phyloP scores from a whole-genome alignment of 805 yeast species.

The Kurtzmaniella fragi region DNA sequence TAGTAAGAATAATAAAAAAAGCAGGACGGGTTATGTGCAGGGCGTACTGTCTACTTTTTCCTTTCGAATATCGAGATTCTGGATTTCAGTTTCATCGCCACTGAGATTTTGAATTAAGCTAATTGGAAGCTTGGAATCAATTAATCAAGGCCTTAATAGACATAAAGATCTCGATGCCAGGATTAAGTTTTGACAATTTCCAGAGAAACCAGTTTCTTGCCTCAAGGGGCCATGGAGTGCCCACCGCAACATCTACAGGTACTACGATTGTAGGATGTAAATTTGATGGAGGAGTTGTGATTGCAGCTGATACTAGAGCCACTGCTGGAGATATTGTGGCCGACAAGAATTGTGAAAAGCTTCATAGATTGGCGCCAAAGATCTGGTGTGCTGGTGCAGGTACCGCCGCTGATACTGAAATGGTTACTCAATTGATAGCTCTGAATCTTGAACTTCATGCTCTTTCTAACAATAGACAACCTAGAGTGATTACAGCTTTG shows the following conservation, averaged over 20 bases:
- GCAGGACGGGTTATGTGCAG: background rate
- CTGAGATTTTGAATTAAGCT: too few species aligned
- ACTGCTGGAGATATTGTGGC: conserved; percentile 96
- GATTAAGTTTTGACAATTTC: conserved; percentile 87
- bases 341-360: conserved; percentile 94
- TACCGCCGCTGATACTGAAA: conserved; percentile 99
- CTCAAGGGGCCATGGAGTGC: conserved; percentile 67
- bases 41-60: background rate
- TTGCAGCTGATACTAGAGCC: conserved; percentile 98
- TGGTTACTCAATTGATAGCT: conserved; percentile 90
- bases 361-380: conserved; percentile 82
- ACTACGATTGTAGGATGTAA: conserved; percentile 98
- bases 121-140: too few species aligned
- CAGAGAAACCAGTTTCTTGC: conserved; percentile 80
- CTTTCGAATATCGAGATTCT: too few species aligned
- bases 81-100: too few species aligned
- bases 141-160: background rate
- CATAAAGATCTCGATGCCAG: conserved; percentile 53
- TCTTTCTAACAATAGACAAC: conserved; percentile 75
- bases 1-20: background rate
- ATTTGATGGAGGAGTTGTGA: conserved; percentile 89
- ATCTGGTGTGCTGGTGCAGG: conserved; percentile 99
- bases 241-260: conserved; percentile 95
- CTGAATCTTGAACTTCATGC: conserved; percentile 90
- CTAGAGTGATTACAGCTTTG: conserved; percentile 89